Percentiles rank a stretch among this genome's conserved stretches.
These are phyloP conservation scores for Trypanosoma avium DNA, from an alignment of 208 protist genomes.

Conservation along the genomic window DNA sequence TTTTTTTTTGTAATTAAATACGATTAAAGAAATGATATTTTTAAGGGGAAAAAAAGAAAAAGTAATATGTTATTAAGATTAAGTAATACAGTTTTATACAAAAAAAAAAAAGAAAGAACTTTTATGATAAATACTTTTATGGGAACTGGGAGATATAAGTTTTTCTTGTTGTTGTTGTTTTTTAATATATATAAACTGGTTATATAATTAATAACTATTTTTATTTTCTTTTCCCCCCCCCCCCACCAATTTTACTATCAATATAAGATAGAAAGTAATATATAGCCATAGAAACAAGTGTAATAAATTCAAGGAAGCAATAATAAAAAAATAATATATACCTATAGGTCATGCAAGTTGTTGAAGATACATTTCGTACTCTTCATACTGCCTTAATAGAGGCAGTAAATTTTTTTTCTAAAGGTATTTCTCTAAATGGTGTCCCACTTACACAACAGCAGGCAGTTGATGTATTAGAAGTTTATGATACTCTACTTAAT, in stretches of 20 bases:
- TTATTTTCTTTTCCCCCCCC: too few relatives aligned
- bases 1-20: not conserved
- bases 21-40: not conserved
- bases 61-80: not conserved
- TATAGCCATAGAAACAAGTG: not conserved
- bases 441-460: conserved; percentile 25
- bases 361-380: conserved; percentile 19
- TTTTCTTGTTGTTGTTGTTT: too few relatives aligned
- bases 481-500: conserved; percentile 20
- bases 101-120: too few relatives aligned
- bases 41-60: not conserved
- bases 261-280: too few relatives aligned
- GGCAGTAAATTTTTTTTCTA: conserved; percentile 21
- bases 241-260: too few relatives aligned
- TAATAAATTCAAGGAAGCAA: not conserved
- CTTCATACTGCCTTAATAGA: conserved; percentile 9
- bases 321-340: not conserved
- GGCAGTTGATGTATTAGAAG: conserved; percentile 20
- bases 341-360: conserved; percentile 1
- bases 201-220: too few relatives aligned
- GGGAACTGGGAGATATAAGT: too few relatives aligned
- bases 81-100: not conserved
- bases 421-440: conserved; percentile 1
- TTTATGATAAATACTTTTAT: too few relatives aligned
- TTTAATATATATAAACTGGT: too few relatives aligned